Conservation (phyloP, 106 monocot genomes). For the Dioscorea dumetorum region DNA sequence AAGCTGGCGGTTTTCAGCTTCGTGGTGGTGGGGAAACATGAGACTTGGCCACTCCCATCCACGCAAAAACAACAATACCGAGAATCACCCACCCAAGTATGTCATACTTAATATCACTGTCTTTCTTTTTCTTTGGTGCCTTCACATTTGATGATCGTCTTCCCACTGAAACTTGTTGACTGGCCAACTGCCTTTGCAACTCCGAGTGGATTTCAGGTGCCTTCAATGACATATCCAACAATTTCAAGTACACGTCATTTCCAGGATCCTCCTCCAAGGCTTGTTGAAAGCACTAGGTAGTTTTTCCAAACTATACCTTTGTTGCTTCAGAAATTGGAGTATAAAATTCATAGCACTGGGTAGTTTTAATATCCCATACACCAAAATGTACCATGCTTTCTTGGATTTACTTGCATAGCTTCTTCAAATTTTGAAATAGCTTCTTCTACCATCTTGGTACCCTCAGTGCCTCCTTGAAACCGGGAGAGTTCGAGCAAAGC, state of each 20-base stretch:
- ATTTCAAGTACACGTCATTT: constrained; percentile 77
- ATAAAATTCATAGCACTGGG: constrained; percentile 65
- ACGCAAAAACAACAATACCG: constrained; percentile 22
- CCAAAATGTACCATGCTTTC: constrained; percentile 72
- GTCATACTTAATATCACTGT: constrained; percentile 27
- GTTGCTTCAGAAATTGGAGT: constrained; percentile 36
- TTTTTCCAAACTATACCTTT: constrained; percentile 50
- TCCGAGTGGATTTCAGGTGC: constrained; percentile 20
- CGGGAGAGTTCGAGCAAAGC: constrained; percentile 35
- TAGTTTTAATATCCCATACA: constrained; percentile 81
- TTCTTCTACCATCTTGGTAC: constrained; percentile 41
- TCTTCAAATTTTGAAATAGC: constrained; percentile 79
- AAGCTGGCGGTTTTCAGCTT: constrained; percentile 1
- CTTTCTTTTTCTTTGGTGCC: constrained; percentile 26
- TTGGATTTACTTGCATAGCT: constrained; percentile 67
- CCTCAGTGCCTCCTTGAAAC: constrained; percentile 23
- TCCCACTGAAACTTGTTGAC: constrained; percentile 10
- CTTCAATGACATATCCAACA: constrained; percentile 68
- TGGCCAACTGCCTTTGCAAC: constrained; percentile 15
- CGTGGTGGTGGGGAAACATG: constrained; percentile 30
- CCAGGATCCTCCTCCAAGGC: constrained; percentile 66
- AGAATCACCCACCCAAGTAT: constrained; percentile 43
- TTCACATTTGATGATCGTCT: constrained; percentile 5
- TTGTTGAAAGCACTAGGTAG: constrained; percentile 56
- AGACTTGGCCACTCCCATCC: constrained; percentile 42